phyloP scores from a whole-genome alignment of 441 rosid species.

The Mallotus japonicus region DNA sequence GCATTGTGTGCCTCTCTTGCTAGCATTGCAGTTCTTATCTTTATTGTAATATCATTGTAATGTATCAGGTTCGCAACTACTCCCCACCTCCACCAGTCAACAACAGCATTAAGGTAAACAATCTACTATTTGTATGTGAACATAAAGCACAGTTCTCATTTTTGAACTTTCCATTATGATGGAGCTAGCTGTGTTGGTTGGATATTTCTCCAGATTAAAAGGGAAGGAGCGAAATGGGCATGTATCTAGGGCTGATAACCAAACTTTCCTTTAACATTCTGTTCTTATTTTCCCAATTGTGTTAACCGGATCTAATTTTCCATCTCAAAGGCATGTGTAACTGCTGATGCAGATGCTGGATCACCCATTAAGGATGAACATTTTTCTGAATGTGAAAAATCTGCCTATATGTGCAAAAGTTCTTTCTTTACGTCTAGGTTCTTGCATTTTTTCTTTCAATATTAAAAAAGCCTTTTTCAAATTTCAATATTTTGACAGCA shows the following conservation, averaged over 20 bases:
- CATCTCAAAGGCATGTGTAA: not conserved
- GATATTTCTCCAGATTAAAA: not conserved
- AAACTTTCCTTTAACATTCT: not conserved
- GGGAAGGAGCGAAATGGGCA: not conserved
- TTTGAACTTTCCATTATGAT: not conserved
- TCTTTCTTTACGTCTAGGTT: not conserved
- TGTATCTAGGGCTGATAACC: conserved; percentile 2
- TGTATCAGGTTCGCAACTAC: conserved; percentile 76
- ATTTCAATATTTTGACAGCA: no score
- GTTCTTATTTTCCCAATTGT: not conserved
- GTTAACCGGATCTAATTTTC: not conserved
- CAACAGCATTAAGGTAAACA: conserved; percentile 84
- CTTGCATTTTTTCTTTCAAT: no score
- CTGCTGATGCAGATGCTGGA: not conserved
- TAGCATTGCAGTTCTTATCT: not conserved
- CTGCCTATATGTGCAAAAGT: no score
- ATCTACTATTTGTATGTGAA: not conserved
- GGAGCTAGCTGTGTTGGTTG: not conserved
- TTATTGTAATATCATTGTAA: conserved; percentile 19
- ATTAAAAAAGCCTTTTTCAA: no score
- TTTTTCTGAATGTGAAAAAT: no score
- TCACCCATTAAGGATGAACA: no score
- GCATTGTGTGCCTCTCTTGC: not conserved
- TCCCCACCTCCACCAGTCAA: conserved; percentile 73
- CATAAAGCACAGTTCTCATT: not conserved